Evolutionary conservation across 176 grass and related monocot species (phyloP).

Genomic region (Avena eriantha): DNA sequence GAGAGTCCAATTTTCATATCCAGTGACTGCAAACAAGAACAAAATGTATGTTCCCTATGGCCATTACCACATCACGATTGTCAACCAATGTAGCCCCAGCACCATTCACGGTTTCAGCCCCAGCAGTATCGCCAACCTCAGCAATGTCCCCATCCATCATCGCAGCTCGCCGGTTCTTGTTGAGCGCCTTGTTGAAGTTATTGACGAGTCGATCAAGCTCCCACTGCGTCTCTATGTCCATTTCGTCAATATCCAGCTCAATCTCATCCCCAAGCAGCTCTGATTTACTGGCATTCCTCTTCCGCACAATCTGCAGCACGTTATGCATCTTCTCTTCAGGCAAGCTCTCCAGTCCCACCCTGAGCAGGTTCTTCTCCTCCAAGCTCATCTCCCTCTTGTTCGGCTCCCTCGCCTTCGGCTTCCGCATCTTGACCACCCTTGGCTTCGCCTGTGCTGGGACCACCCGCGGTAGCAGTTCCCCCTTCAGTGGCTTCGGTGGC

Average conservation of each 20-base stretch:
- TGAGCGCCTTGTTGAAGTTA: constrained; percentile 90
- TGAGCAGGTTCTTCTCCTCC: constrained; percentile 89
- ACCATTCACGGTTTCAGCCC: constrained; percentile 33
- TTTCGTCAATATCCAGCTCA: constrained; percentile 79
- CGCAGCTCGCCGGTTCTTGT: constrained; percentile 63
- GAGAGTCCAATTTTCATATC: neutral
- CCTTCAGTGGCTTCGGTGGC: neutral
- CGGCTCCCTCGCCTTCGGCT: constrained; percentile 78
- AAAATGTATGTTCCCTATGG: neutral
- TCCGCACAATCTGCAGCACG: constrained; percentile 77
- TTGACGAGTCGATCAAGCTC: constrained; percentile 85
- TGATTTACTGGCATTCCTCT: constrained; percentile 64
- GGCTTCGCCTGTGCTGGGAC: constrained; percentile 28
- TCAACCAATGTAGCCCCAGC: constrained; percentile 25
- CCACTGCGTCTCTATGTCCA: constrained; percentile 91
- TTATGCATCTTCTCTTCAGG: constrained; percentile 86
- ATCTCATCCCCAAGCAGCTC: constrained; percentile 87
- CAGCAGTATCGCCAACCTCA: constrained; percentile 33
- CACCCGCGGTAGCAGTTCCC: neutral
- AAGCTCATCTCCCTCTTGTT: constrained; percentile 87
- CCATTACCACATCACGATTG: constrained; percentile 38
- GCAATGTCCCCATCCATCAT: constrained; percentile 33
- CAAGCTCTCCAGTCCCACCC: constrained; percentile 67
- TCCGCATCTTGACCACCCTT: constrained; percentile 54
- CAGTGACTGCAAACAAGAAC: constrained; percentile 13